phyloP scores from a whole-genome alignment of 345 rosid genomes.

The Trapa incisa region DNA sequence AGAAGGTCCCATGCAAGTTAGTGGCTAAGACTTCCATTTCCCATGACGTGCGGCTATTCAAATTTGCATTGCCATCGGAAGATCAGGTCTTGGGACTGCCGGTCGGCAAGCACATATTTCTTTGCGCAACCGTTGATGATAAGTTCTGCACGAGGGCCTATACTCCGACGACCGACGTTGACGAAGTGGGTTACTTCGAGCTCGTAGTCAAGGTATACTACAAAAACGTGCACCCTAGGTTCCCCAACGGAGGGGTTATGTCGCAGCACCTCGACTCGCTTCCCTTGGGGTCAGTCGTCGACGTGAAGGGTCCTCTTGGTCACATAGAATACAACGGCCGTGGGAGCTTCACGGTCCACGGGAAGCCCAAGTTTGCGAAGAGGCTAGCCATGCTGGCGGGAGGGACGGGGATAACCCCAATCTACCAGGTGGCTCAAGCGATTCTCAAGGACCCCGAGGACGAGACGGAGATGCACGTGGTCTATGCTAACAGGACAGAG shows the following conservation, averaged over 20 bases:
- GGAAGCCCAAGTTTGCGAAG: slow-evolving; percentile 62
- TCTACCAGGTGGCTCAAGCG: slow-evolving; percentile 69
- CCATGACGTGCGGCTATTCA: slow-evolving; percentile 51
- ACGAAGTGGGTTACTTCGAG: slow-evolving; percentile 66
- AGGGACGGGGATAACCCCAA: slow-evolving; percentile 87
- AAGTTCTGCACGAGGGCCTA: slow-evolving; percentile 84
- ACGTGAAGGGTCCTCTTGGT: slow-evolving; percentile 84
- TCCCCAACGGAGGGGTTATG: slow-evolving; percentile 81
- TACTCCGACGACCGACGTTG: slow-evolving; percentile 57
- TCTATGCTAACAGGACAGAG: slow-evolving; percentile 80
- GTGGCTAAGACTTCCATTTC: slow-evolving; percentile 54
- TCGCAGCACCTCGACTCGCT: slow-evolving; percentile 68
- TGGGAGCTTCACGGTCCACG: slow-evolving; percentile 61
- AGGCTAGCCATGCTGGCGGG: slow-evolving; percentile 84
- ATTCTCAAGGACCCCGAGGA: slow-evolving; percentile 70
- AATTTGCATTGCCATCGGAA: slow-evolving; percentile 59
- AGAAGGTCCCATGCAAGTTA: slow-evolving; percentile 66
- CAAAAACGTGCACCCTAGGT: slow-evolving; percentile 63
- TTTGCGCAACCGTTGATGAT: slow-evolving; percentile 51
- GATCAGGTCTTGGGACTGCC: slow-evolving; percentile 71
- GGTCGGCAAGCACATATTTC: slow-evolving; percentile 71
- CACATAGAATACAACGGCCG: slow-evolving; percentile 65
- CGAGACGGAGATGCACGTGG: slow-evolving; percentile 64
- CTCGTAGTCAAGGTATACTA: slow-evolving; percentile 69
- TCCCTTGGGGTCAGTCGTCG: slow-evolving; percentile 38